phyloP scores from a whole-genome alignment of 2,329 filamentous ascomycete species.

The Pestalotiopsis fici region DNA sequence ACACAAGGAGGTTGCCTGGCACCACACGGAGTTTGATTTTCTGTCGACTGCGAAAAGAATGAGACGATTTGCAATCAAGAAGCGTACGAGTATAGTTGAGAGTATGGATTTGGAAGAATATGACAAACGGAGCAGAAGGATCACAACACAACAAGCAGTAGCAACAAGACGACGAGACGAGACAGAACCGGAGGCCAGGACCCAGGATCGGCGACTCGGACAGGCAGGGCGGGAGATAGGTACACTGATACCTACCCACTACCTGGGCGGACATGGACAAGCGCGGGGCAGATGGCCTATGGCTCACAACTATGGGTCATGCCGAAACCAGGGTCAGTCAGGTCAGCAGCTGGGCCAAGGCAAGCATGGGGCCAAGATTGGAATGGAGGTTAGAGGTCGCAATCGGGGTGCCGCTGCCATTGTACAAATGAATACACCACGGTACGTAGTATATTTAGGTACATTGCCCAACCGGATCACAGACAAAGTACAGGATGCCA shows the following conservation, averaged over 20 bases:
- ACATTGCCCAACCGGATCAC: not conserved
- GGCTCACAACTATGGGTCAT: not conserved
- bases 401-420: not conserved
- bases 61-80: not conserved
- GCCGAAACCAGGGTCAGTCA: slow-evolving; percentile 5
- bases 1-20: not conserved
- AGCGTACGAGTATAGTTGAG: slow-evolving; percentile 1
- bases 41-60: not conserved
- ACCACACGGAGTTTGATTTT: not conserved
- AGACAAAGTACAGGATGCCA: not conserved
- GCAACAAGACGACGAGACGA: slow-evolving; percentile 1
- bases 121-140: not conserved
- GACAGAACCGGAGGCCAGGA: not conserved
- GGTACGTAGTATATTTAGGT: no score
- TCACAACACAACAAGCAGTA: not conserved
- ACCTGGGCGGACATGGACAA: not conserved
- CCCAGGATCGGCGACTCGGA: slow-evolving; percentile 5
- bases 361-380: not conserved
- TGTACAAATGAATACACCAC: not conserved
- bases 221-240: slow-evolving; percentile 1
- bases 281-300: slow-evolving; percentile 7
- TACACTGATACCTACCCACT: not conserved
- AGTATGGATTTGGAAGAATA: not conserved
- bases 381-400: not conserved
- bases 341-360: not conserved